Base-by-base conservation (phyloP, 202 grass and related monocot genomes). In the Brachypodium distachyon region DNA sequence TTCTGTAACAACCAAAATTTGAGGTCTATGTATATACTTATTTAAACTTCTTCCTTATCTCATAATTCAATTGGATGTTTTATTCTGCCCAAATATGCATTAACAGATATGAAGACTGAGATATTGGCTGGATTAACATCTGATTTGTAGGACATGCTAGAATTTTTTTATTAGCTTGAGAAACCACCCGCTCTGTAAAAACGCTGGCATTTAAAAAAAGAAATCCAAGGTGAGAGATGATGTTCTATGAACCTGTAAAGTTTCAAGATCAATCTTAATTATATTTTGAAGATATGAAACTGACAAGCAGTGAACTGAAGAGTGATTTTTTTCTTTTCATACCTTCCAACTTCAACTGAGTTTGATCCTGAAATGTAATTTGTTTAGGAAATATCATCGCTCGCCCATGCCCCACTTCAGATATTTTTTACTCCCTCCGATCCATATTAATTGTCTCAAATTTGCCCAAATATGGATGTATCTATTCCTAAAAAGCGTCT, bases 111-210 rank as follows among this genome's bases (percentile, higher is more conserved):
- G 25, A 76, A 76, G 40, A 36, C 27, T 32, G 42, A 46, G 46
- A 75, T 60, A 29, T 61, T 38, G 11, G 49, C n/a, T 81, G 46
- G 48, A 52, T 63, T 73, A 72, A 53, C 25, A 39, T 61, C 78
- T 61, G 9, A 34, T 23, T 27, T 41, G 13, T 46, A 2, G 3
- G 44, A 66, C 47, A 55, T n/a, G 22, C 54, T 60, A 60, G 6
- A 14, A 44, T 58, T 41, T 58, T 33, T 18, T 61, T 41, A 61
- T 22, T 31, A 29, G 23, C 54, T 75, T 60, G 29, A 67, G 63
- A 27, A 67, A 28, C 7, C 0, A 2, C 39, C 62, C 6, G 9
- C 38, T 43, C 3, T 66, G 3, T 66, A 11, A 42, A 26, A 66
- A 42, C 37, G n/a, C n/a, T n/a, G n/a, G n/a, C n/a, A n/a, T n/a